Conservation (phyloP, 1,139 yeast species). For the Debaryomyces singareniensis region DNA sequence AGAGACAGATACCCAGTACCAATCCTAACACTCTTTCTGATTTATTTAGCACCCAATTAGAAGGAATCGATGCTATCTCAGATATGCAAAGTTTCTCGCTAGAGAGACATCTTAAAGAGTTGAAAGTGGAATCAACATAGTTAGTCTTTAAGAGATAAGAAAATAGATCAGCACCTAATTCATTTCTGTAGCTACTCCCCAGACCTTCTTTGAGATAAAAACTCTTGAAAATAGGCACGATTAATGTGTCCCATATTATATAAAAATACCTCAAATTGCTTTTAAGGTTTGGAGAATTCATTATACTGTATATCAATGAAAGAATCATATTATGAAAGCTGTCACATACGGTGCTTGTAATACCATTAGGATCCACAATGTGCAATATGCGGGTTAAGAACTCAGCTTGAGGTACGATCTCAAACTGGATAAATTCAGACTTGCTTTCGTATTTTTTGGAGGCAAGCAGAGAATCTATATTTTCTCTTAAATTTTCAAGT, state of each 20-base stretch:
- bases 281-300: slow-evolving; percentile 17
- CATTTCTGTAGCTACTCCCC: slow-evolving; percentile 18
- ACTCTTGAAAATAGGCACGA: slow-evolving; percentile 24
- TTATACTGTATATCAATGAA: slow-evolving; percentile 26
- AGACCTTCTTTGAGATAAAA: slow-evolving; percentile 27
- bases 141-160: slow-evolving; percentile 16
- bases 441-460: slow-evolving; percentile 9
- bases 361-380: slow-evolving; percentile 16
- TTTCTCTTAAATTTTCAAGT: slow-evolving; percentile 17
- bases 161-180: slow-evolving; percentile 20
- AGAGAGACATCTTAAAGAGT: slow-evolving; percentile 26
- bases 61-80: slow-evolving; percentile 27
- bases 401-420: slow-evolving; percentile 21
- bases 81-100: slow-evolving; percentile 22
- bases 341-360: slow-evolving; percentile 21
- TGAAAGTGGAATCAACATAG: slow-evolving; percentile 16
- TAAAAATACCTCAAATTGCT: slow-evolving; percentile 20
- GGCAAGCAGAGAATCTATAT: slow-evolving; percentile 13
- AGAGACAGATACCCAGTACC: slow-evolving; percentile 18
- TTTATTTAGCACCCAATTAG: slow-evolving; percentile 28
- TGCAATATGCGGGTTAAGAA: slow-evolving; percentile 24
- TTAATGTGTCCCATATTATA: slow-evolving; percentile 33
- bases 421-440: slow-evolving; percentile 10
- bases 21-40: slow-evolving; percentile 26
- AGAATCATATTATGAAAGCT: slow-evolving; percentile 24